A percentile compares a stretch with the other conserved stretches of the same genome.
Conservation (phyloP, 2,329 filamentous ascomycete species). For the Dothiorella sarmentorum region DNA sequence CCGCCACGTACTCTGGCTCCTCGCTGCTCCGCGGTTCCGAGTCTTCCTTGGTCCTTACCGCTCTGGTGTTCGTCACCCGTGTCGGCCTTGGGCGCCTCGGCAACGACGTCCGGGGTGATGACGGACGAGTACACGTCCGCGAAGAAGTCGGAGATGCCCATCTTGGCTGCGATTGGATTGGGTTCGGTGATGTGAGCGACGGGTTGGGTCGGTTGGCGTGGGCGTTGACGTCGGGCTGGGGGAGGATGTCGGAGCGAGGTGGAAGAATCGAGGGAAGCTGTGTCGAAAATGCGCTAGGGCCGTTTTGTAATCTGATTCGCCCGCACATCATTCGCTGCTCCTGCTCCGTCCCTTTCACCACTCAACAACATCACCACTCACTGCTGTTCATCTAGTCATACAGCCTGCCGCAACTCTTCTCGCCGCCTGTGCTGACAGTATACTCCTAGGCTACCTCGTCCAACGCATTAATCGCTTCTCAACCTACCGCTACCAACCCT, state of each 20-base stretch:
- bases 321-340: conserved; percentile 14
- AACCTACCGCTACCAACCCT: too few relatives aligned
- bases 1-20: conserved; percentile 37
- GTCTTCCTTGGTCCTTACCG: conserved; percentile 34
- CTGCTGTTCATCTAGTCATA: not conserved
- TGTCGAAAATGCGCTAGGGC: conserved; percentile 15
- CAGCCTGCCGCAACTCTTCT: too few relatives aligned
- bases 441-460: too few relatives aligned
- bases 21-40: conserved; percentile 28
- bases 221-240: conserved; percentile 14
- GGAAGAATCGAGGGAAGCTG: conserved; percentile 17
- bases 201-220: not conserved
- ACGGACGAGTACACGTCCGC: conserved; percentile 63
- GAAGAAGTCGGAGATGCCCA: conserved; percentile 64
- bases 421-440: too few relatives aligned
- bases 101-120: conserved; percentile 45
- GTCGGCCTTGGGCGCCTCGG: conserved; percentile 44
- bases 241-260: conserved; percentile 9
- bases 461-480: too few relatives aligned
- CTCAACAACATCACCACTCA: not conserved
- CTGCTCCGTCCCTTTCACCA: not conserved
- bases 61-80: conserved; percentile 29
- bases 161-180: conserved; percentile 28
- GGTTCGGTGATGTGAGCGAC: not conserved
- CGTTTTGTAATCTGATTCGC: conserved; percentile 17